phyloP scores from a whole-genome alignment of 352 stramenopile species.

The Phytophthora rubi region DNA sequence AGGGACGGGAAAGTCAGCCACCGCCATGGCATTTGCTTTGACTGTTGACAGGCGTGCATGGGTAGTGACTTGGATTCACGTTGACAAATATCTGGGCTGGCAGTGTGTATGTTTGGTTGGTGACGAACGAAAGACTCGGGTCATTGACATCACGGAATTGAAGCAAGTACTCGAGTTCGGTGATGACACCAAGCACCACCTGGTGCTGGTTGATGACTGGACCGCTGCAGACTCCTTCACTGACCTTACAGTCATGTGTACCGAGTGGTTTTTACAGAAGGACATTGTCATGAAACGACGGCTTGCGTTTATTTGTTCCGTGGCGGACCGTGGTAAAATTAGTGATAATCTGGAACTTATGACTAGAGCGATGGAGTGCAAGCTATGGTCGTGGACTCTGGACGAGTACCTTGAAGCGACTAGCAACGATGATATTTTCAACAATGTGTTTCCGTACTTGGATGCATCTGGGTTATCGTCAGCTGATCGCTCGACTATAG shows the following conservation, averaged over 20 bases:
- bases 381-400: slow-evolving; percentile 24
- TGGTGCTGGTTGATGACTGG: slow-evolving; percentile 7
- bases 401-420: slow-evolving; percentile 25
- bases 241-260: slow-evolving; percentile 5
- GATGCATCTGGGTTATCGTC: not conserved
- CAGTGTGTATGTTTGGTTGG: not conserved
- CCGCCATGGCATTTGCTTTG: slow-evolving; percentile 21
- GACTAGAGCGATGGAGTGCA: slow-evolving; percentile 6
- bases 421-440: slow-evolving; percentile 15
- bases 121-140: not conserved
- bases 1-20: slow-evolving; percentile 25
- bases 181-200: not conserved
- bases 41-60: slow-evolving; percentile 18
- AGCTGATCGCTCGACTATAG: slow-evolving; percentile 1
- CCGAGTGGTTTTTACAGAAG: slow-evolving; percentile 2
- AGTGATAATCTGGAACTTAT: slow-evolving; percentile 15
- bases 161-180: slow-evolving; percentile 8
- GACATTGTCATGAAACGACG: not conserved
- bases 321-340: slow-evolving; percentile 17
- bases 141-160: not conserved
- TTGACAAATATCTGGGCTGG: not conserved
- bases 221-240: not conserved
- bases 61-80: slow-evolving; percentile 26
- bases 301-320: slow-evolving; percentile 14
- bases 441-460: slow-evolving; percentile 2